These are phyloP conservation scores for Dendryphion nanum DNA, from an alignment of 2,329 filamentous ascomycete species.

Conservation along the genomic window DNA sequence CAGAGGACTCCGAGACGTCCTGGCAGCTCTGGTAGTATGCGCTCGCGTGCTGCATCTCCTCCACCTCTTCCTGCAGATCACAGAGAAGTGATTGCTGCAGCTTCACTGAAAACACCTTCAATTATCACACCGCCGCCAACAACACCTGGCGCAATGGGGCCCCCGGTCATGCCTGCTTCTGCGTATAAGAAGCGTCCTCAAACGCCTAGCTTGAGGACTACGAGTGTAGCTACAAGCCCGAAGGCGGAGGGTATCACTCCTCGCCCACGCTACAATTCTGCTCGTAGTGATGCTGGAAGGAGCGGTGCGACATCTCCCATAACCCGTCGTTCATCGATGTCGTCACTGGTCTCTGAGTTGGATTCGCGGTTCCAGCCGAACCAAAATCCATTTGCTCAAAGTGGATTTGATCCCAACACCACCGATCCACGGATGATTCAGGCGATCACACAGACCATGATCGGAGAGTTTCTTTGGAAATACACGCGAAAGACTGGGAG, in stretches of 20 bases:
- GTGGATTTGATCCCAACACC: conserved; percentile 62
- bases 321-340: conserved; percentile 80
- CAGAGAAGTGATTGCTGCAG: conserved; percentile 79
- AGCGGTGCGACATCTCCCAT: conserved; percentile 49
- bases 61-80: conserved; percentile 83
- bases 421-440: conserved; percentile 98
- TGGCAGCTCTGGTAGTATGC: conserved; percentile 69
- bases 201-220: conserved; percentile 44
- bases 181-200: conserved; percentile 54
- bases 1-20: conserved; percentile 55
- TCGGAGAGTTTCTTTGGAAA: conserved; percentile 98
- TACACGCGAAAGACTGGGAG: conserved; percentile 95
- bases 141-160: conserved; percentile 66
- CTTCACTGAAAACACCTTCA: conserved; percentile 53
- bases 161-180: conserved; percentile 79
- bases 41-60: conserved; percentile 49
- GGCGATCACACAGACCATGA: conserved; percentile 99
- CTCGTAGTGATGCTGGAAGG: conserved; percentile 44
- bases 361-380: conserved; percentile 80
- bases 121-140: conserved; percentile 23
- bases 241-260: conserved; percentile 57
- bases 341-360: conserved; percentile 92
- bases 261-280: conserved; percentile 38
- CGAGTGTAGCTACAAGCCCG: conserved; percentile 44
- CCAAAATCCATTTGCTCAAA: conserved; percentile 44